phyloP scores from a whole-genome alignment of 805 yeast species.

The Peterozyma toletana region DNA sequence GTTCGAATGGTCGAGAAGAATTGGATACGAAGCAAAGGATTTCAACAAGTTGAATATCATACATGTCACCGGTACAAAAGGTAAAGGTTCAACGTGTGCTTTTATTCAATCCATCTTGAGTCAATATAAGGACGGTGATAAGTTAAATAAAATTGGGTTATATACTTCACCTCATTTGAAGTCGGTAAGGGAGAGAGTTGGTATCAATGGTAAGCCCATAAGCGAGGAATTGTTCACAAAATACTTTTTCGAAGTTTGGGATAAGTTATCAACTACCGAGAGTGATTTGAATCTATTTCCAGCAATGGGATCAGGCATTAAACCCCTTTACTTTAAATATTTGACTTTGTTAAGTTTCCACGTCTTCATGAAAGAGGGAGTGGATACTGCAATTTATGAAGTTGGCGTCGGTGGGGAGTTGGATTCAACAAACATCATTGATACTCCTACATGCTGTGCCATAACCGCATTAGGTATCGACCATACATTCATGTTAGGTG shows the following conservation, averaged over 20 bases:
- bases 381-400: slow-evolving; percentile 92
- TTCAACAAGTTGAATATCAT: slow-evolving; percentile 71
- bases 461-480: slow-evolving; percentile 86
- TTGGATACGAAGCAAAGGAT: slow-evolving; percentile 53
- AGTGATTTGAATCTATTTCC: slow-evolving; percentile 60
- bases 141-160: slow-evolving; percentile 68
- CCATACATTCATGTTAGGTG: slow-evolving; percentile 81
- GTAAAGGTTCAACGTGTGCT: slow-evolving; percentile 97
- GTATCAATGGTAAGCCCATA: slow-evolving; percentile 82
- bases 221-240: slow-evolving; percentile 73
- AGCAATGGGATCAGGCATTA: slow-evolving; percentile 61
- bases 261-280: slow-evolving; percentile 50
- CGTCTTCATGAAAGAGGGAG: slow-evolving; percentile 78
- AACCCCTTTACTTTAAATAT: slow-evolving; percentile 91
- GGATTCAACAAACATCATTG: slow-evolving; percentile 90
- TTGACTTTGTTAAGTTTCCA: slow-evolving; percentile 88
- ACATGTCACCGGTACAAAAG: slow-evolving; percentile 97
- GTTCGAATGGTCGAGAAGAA: slow-evolving; percentile 68
- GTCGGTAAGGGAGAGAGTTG: slow-evolving; percentile 85
- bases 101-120: slow-evolving; percentile 74
- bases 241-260: slow-evolving; percentile 95
- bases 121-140: slow-evolving; percentile 37
- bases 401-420: slow-evolving; percentile 98
- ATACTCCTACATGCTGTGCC: slow-evolving; percentile 77
- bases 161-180: slow-evolving; percentile 95